These are phyloP conservation scores for Penicillium silybi DNA, from an alignment of 495 filamentous ascomycete species.

Conservation along the genomic window DNA sequence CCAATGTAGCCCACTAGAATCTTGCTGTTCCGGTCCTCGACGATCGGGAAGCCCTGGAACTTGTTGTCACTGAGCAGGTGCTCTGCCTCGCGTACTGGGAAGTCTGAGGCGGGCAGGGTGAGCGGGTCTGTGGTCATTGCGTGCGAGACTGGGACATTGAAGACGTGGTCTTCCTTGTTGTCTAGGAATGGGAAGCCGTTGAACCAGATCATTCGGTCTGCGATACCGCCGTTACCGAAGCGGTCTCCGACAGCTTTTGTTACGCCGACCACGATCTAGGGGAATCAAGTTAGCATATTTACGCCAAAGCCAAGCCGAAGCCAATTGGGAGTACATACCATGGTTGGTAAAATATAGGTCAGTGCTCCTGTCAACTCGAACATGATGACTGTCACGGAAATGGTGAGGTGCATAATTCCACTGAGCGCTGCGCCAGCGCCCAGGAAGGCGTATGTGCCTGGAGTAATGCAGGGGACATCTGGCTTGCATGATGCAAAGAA, in stretches of 20 bases:
- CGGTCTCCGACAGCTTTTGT: constrained; percentile 92
- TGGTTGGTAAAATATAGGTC: constrained; percentile 93
- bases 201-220: constrained; percentile 99
- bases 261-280: constrained; percentile 85
- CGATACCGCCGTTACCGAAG: constrained; percentile 93
- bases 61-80: constrained; percentile 71
- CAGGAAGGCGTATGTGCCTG: constrained; percentile 92
- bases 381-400: constrained; percentile 97
- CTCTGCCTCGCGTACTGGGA: constrained; percentile 71
- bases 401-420: constrained; percentile 96
- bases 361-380: constrained; percentile 94
- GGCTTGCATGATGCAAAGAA: constrained; percentile 88
- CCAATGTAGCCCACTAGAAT: constrained; percentile 90
- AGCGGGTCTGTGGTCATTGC: constrained; percentile 81
- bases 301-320: constrained; percentile 6
- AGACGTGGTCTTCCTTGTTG: constrained; percentile 97
- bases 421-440: constrained; percentile 93
- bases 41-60: constrained; percentile 93
- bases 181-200: constrained; percentile 97
- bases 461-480: constrained; percentile 94
- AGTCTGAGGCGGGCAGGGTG: constrained; percentile 68
- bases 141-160: constrained; percentile 89
- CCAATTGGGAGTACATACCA: constrained; percentile 50
- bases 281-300: constrained; percentile 2
- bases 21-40: constrained; percentile 68